Evolutionary conservation across 306 rosid genomes (phyloP).

Genomic region (Psophocarpus tetragonolobus): DNA sequence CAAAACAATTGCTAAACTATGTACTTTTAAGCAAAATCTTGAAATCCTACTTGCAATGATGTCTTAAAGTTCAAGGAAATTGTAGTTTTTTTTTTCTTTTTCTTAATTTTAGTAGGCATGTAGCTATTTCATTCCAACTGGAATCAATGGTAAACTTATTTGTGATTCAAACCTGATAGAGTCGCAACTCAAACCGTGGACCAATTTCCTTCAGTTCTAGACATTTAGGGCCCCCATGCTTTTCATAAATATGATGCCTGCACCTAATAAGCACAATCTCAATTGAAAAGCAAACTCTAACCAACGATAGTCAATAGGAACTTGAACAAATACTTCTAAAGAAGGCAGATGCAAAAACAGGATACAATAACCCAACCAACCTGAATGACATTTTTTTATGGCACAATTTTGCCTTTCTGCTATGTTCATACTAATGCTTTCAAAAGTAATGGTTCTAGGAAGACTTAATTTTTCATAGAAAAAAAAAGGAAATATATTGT

Average conservation of each 20-base stretch:
- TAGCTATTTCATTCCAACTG: background rate
- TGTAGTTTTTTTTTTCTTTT: background rate
- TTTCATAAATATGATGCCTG: conserved; percentile 91
- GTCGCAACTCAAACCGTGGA: conserved; percentile 87
- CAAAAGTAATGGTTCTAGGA: background rate
- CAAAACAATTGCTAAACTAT: background rate
- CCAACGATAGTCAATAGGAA: background rate
- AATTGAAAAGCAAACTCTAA: background rate
- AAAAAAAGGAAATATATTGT: background rate
- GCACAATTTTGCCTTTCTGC: too few species aligned
- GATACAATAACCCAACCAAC: conserved; percentile 49
- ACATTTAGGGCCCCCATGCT: conserved; percentile 77
- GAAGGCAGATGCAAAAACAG: background rate
- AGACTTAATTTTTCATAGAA: background rate
- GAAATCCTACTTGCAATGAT: conserved; percentile 5
- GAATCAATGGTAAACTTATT: conserved; percentile 16
- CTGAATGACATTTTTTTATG: conserved; percentile 97
- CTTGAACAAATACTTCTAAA: conserved; percentile 7
- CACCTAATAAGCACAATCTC: background rate
- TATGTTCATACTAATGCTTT: conserved; percentile 5
- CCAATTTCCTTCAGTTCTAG: conserved; percentile 88
- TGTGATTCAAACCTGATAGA: conserved; percentile 60
- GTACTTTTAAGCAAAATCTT: background rate
- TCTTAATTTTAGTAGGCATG: background rate
- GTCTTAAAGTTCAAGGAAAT: background rate